Base-by-base conservation (phyloP, 495 filamentous ascomycete species). In the Penicillium desertorum region DNA sequence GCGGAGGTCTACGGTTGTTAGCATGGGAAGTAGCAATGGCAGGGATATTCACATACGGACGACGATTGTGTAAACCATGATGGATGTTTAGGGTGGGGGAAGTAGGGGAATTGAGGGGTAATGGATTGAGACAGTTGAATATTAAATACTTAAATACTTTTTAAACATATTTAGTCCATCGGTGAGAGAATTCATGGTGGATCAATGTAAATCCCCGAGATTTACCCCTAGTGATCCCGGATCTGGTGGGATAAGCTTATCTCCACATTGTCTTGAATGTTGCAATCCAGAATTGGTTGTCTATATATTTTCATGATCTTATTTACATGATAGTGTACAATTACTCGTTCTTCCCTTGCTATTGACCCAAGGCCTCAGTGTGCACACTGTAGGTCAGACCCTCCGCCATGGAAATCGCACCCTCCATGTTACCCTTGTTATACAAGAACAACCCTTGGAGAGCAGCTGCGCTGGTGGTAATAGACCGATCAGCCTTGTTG, bases 401-500 rank as follows among this genome's bases (percentile, higher is more conserved):
- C 42, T 89, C 84, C 1, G 86, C 87, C 86, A 89, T 90, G 4
- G 74, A 77, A 60, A 97, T 91, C 19, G 94, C 94, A 1, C 90
- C 90, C 58, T 91, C 83, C 80, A 93, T 88, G 62, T 94, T 80
- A 44, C 84, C 87, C 75, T 97, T 98, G 71, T 96, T 94, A 65
- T 92, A 95, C 70, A 97, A 76, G 71, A 98, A 97, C 51, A 97
- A 67, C 3, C 94, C 94, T 73, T 98, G 94, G 34, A 97, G 82
- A 7, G 91, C 88, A 19, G 94, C 94, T 3, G 92, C 88, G 59
- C 92, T 97, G 7, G 89, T 88, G 19, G 74, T 81, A 44, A 76
- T 66, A 14, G 70, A 63, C 30, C 57, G 50, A 39, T 76, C 74
- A 11, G 66, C 52, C 45, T 73, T 76, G 54, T 70, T 67, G 14